Base-by-base conservation (phyloP, 345 rosid genomes). In the Gossypium longicalyx region DNA sequence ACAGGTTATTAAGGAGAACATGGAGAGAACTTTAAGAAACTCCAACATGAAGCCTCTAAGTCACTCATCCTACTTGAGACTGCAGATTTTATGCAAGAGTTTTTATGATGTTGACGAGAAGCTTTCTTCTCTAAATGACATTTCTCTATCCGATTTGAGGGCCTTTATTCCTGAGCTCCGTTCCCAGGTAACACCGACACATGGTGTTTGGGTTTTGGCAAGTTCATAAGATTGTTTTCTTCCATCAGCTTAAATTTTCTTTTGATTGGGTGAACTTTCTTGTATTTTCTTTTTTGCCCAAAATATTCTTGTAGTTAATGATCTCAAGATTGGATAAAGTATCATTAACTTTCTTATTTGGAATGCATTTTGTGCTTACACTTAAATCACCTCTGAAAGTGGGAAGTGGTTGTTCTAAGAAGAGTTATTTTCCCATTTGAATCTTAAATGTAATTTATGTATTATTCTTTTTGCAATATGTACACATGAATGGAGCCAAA, bases 81-180 rank as follows among this genome's bases (percentile, higher is more conserved):
- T 93, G 81, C 96, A 93, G 83, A 83, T 95, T 70, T 83, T 95
- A 62, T 86, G 96, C 77, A 85, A 93, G 82, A 87, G 78, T 77
- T 93, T 93, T 83, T 95, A 87, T 77, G 96, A 89, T 77, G 91
- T 87, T 9, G 94, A 95, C 69, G 99, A 95, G 83, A 95, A 93
- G 87, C 87, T 89, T 73, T 67, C 70, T 80, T 75, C 80, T 75
- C 78, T 95, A 69, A 82, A 78, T 67, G 90, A 88, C 72, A 66
- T 95, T 76, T 86, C 91, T 79, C 85, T 93, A 78, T 83, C 81
- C 75, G 94, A 95, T 82, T 84, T 95, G 84, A 86, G 59, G 79
- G 80, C 85, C 81, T 93, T 95, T 74, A 86, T 93, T 79, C 91
- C 96, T 29, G 83, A 84, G 73, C 86, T 95, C 71, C 93, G 82